A percentile compares a stretch with the other conserved stretches of the same genome.
Evolutionary conservation across 139 green algal species (phyloP).

Genomic region (Coelastrella sp.): DNA sequence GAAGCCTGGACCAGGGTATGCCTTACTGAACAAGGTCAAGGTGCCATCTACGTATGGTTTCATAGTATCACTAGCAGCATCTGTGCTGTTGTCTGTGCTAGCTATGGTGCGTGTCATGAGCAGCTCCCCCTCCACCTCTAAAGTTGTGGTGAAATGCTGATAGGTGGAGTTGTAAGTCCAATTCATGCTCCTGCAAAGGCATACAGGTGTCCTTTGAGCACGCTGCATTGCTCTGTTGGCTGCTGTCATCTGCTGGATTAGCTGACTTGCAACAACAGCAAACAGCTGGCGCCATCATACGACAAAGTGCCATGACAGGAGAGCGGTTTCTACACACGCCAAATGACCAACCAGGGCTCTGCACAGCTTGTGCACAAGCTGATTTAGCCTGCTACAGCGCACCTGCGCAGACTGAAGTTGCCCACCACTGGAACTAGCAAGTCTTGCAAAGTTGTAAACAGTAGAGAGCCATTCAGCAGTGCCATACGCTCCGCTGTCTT

Average conservation of each 20-base stretch:
- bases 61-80: not conserved
- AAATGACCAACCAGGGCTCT: no score
- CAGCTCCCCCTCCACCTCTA: conserved; percentile 7
- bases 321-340: no score
- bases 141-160: conserved; percentile 11
- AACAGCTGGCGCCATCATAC: no score
- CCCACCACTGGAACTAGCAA: conserved; percentile 22
- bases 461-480: not conserved
- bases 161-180: not conserved
- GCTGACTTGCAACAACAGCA: no score
- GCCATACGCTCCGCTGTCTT: not conserved
- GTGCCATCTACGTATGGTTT: not conserved
- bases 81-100: conserved; percentile 3
- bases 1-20: conserved; percentile 12
- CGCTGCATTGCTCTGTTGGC: no score
- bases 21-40: conserved; percentile 6
- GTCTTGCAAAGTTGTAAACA: not conserved
- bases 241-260: no score
- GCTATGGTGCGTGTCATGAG: not conserved
- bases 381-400: no score
- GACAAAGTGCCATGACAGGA: no score
- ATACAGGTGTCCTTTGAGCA: no score
- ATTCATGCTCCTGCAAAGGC: conserved; percentile 6
- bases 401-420: conserved; percentile 35
- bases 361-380: no score